Evolutionary conservation across 148 eudicot species (phyloP).

Genomic region (Gaultheria prostrata): DNA sequence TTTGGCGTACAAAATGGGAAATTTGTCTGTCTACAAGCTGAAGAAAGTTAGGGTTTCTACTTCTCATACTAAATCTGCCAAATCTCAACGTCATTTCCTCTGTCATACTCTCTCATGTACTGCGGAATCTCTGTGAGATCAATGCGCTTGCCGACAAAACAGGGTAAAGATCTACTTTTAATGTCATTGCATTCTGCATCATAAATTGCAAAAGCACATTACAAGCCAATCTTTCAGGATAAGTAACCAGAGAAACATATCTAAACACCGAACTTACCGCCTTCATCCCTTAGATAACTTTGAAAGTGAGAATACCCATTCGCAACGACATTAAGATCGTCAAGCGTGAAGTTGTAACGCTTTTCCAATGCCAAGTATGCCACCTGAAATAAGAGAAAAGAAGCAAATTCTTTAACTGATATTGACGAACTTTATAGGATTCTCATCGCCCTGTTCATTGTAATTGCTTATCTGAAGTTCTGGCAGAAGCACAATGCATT

Average conservation of each 20-base stretch:
- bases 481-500: not conserved
- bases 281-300: constrained; percentile 45
- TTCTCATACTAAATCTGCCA: constrained; percentile 61
- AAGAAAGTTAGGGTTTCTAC: constrained; percentile 16
- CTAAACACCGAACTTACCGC: constrained; percentile 17
- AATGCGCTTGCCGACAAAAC: constrained; percentile 62
- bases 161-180: constrained; percentile 21
- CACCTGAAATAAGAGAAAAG: constrained; percentile 39
- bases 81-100: constrained; percentile 78
- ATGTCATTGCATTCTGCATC: constrained; percentile 38
- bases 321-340: constrained; percentile 77
- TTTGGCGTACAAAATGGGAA: not conserved
- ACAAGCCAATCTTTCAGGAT: not conserved
- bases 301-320: constrained; percentile 79
- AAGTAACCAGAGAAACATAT: too few relatives aligned
- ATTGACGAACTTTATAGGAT: not conserved
- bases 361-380: constrained; percentile 81
- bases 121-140: constrained; percentile 68
- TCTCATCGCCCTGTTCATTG: not conserved
- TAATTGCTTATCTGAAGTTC: not conserved
- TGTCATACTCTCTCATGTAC: constrained; percentile 62
- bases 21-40: not conserved
- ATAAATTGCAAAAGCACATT: not conserved
- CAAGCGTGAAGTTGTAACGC: constrained; percentile 75
- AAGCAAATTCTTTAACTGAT: not conserved